These are phyloP conservation scores for Geotrichum fermentans DNA, from an alignment of 1,139 yeast genomes.

Conservation along the genomic window DNA sequence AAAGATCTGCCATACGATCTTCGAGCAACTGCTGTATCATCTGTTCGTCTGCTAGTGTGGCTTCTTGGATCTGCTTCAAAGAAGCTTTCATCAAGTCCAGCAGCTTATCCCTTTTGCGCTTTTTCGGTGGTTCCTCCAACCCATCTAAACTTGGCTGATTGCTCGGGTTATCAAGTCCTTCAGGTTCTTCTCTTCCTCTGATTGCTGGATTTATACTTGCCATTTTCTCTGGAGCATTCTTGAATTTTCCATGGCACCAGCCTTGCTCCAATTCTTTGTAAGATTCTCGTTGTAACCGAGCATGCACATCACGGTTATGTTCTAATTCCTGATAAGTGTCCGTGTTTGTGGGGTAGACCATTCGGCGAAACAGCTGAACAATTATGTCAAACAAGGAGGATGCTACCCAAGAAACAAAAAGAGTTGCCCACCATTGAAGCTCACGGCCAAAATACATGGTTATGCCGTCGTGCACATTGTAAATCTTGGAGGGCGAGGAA, in stretches of 20 bases:
- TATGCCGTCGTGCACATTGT: constrained; percentile 67
- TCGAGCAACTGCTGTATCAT: too few relatives aligned
- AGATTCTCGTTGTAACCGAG: constrained; percentile 67
- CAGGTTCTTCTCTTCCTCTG: constrained; percentile 21
- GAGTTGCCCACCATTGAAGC: constrained; percentile 76
- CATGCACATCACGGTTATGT: constrained; percentile 60
- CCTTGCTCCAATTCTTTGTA: constrained; percentile 71
- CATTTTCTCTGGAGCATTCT: too few relatives aligned
- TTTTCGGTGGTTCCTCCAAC: too few relatives aligned
- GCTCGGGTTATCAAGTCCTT: constrained; percentile 10
- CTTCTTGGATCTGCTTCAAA: too few relatives aligned
- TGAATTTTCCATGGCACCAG: constrained; percentile 53
- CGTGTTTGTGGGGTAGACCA: constrained; percentile 65
- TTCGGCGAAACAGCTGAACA: constrained; percentile 51
- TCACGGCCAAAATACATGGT: constrained; percentile 70
- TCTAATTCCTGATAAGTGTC: constrained; percentile 79
- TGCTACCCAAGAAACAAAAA: constrained; percentile 52
- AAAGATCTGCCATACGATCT: too few relatives aligned
- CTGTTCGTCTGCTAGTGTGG: too few relatives aligned
- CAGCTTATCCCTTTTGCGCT: too few relatives aligned
- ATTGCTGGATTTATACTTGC: too few relatives aligned
- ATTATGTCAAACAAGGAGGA: constrained; percentile 55
- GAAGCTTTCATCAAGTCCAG: too few relatives aligned
- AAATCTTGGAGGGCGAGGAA: constrained; percentile 54
- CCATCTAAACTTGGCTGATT: too few relatives aligned